phyloP scores from a whole-genome alignment of 768 basidiomycete genomes.

The Boletus rex-veris region DNA sequence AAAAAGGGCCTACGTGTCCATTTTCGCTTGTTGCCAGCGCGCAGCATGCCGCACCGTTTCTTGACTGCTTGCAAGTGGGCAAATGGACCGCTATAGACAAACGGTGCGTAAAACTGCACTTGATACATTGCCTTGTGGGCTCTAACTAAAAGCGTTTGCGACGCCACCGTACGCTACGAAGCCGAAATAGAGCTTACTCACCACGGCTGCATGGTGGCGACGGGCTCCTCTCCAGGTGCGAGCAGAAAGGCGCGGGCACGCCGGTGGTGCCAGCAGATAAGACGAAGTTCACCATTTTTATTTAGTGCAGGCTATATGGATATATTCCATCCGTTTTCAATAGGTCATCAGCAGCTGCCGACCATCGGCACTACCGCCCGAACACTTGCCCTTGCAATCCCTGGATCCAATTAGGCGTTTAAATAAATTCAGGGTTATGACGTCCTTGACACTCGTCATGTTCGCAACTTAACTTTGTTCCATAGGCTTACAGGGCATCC shows the following conservation, averaged over 20 bases:
- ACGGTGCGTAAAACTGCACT: constrained; percentile 15
- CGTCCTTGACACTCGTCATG: constrained; percentile 14
- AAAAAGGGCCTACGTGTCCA: constrained; percentile 4
- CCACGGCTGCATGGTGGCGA: constrained; percentile 7
- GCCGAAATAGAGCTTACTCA: constrained; percentile 1
- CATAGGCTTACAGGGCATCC: not conserved
- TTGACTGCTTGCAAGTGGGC: constrained; percentile 1
- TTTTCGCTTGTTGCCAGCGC: constrained; percentile 14
- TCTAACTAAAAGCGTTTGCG: constrained; percentile 3
- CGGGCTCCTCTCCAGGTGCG: not conserved
- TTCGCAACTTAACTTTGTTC: constrained; percentile 28
- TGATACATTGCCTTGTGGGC: constrained; percentile 3
- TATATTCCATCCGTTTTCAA: constrained; percentile 1
- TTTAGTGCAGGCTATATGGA: not conserved
- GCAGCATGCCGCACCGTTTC: constrained; percentile 14
- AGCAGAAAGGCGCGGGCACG: not conserved
- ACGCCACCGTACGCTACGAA: constrained; percentile 10
- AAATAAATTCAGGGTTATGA: constrained; percentile 25
- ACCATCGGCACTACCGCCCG: constrained; percentile 5
- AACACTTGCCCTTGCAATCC: constrained; percentile 1
- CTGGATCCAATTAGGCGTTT: constrained; percentile 11
- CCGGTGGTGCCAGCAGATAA: not conserved
- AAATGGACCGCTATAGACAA: not conserved
- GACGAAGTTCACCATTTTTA: not conserved
- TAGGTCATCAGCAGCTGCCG: constrained; percentile 2